A percentile compares a stretch with the other conserved stretches of the same genome.
These are phyloP conservation scores for Oryza nivara DNA, from an alignment of 176 grass and related monocot genomes.

Conservation along the genomic window DNA sequence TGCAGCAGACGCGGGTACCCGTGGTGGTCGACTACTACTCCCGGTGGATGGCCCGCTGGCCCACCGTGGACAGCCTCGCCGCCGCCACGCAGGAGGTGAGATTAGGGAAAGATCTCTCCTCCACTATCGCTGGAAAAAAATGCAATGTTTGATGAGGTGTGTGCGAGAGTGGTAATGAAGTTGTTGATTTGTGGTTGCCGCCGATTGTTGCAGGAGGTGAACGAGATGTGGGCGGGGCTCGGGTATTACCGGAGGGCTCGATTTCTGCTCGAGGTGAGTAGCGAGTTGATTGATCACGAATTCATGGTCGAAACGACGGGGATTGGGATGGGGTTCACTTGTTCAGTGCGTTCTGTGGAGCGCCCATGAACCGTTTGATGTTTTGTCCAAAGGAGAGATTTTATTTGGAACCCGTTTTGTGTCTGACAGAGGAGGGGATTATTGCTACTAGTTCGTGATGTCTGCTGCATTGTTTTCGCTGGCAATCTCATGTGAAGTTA, in stretches of 20 bases:
- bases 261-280: conserved; percentile 84
- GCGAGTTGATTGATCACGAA: neutral
- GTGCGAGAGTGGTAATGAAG: neutral
- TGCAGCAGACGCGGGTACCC: conserved; percentile 93
- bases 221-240: conserved; percentile 94
- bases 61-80: conserved; percentile 75
- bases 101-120: neutral
- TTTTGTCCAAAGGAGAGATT: conserved; percentile 24
- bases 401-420: conserved; percentile 1
- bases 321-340: neutral
- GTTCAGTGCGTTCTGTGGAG: neutral
- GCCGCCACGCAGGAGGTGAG: conserved; percentile 85
- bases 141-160: neutral
- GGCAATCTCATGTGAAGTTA: neutral
- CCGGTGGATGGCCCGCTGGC: conserved; percentile 93
- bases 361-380: conserved; percentile 10
- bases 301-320: neutral
- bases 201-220: conserved; percentile 73
- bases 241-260: conserved; percentile 96
- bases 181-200: conserved; percentile 28
- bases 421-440: neutral
- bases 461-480: neutral
- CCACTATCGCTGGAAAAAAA: neutral
- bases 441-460: neutral
- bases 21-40: conserved; percentile 83